Conservation (phyloP, 192 early-diverging fungal species). For the Phycomyces blakesleeanus region DNA sequence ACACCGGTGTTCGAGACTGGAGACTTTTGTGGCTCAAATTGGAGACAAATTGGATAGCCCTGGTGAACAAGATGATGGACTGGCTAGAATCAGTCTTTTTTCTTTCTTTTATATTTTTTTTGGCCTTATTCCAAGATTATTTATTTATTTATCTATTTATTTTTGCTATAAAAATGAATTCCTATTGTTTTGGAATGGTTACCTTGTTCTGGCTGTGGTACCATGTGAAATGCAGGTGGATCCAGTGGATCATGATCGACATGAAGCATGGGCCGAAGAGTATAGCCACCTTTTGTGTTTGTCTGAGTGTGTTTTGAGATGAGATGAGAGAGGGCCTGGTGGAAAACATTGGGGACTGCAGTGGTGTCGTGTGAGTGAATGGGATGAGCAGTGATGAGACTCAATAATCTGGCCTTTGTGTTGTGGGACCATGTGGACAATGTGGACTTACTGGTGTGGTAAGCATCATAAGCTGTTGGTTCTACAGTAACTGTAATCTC, state of each 20-base stretch:
- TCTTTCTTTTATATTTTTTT: too few species aligned
- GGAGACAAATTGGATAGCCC: too few species aligned
- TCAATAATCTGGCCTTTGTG: not conserved
- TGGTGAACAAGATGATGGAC: too few species aligned
- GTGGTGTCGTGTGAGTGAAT: not conserved
- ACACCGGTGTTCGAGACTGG: too few species aligned
- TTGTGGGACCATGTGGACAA: not conserved
- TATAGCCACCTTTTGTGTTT: slow-evolving; percentile 17
- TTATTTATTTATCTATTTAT: too few species aligned
- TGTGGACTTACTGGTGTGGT: slow-evolving; percentile 21
- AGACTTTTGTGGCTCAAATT: too few species aligned
- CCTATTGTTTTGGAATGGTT: slow-evolving; percentile 5
- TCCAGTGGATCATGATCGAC: slow-evolving; percentile 17
- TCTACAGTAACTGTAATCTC: slow-evolving; percentile 26
- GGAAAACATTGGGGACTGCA: slow-evolving; percentile 27
- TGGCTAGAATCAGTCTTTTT: not conserved
- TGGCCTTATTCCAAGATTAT: too few species aligned
- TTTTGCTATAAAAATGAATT: slow-evolving; percentile 11
- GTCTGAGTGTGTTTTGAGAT: slow-evolving; percentile 23
- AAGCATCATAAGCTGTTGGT: slow-evolving; percentile 21
- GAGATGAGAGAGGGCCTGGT: slow-evolving; percentile 25
- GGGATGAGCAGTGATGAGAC: not conserved
- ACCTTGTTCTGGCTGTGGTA: slow-evolving; percentile 32
- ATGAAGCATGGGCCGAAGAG: slow-evolving; percentile 19
- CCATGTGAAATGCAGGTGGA: slow-evolving; percentile 29